phyloP scores from a whole-genome alignment of 1,284 basidiomycete species.

The Tilletiaria anomala region DNA sequence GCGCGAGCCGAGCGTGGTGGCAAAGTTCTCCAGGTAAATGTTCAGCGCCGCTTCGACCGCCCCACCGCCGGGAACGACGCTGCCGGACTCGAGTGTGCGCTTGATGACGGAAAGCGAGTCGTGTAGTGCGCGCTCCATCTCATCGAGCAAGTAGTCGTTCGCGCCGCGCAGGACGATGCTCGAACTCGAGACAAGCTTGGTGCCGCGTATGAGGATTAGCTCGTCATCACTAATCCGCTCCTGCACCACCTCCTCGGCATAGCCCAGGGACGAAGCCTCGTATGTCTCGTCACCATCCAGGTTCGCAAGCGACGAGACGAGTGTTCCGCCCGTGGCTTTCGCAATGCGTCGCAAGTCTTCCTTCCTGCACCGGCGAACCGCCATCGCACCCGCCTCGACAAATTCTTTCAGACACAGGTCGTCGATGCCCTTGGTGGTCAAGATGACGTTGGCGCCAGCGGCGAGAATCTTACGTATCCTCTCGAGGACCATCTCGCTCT shows the following conservation, averaged over 20 bases:
- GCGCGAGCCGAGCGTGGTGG: constrained; percentile 79
- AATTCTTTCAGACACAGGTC: constrained; percentile 97
- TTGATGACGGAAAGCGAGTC: constrained; percentile 92
- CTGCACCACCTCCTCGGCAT: constrained; percentile 88
- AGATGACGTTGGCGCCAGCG: constrained; percentile 86
- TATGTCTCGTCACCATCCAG: constrained; percentile 97
- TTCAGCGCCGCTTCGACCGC: constrained; percentile 92
- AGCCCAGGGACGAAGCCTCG: constrained; percentile 74
- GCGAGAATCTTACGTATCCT: constrained; percentile 90
- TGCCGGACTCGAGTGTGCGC: constrained; percentile 86
- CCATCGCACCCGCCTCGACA: constrained; percentile 97
- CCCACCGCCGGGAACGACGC: constrained; percentile 91
- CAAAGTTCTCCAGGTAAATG: constrained; percentile 98
- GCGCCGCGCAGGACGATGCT: constrained; percentile 91
- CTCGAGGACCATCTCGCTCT: constrained; percentile 91
- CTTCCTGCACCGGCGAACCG: constrained; percentile 90
- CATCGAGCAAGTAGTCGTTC: constrained; percentile 98
- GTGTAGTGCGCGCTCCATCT: constrained; percentile 95
- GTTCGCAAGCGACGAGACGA: constrained; percentile 86
- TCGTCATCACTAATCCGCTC: constrained; percentile 98
- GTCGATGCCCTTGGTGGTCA: constrained; percentile 98
- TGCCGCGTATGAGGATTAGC: constrained; percentile 90
- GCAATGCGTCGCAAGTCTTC: constrained; percentile 94
- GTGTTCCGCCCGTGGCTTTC: constrained; percentile 85
- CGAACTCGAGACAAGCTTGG: constrained; percentile 83